Evolutionary conservation across 768 basidiomycete species (phyloP), one percentile per base, ranked within the genome.

Genomic region (Macrolepiota albuminosa): DNA sequence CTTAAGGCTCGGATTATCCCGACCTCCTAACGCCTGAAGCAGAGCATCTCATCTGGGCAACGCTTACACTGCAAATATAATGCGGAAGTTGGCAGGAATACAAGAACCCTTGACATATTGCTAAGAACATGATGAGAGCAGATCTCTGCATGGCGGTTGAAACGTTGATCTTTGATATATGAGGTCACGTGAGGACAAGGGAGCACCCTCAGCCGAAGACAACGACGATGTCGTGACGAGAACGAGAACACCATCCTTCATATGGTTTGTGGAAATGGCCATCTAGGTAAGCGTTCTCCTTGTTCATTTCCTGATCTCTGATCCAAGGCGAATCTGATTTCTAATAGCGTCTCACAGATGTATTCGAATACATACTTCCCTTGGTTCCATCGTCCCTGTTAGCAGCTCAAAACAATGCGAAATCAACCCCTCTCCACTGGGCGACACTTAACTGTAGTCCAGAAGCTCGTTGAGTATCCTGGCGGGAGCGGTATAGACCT

Each of bases 371-470:
- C 21, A 21, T 21, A 21, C 21, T 21, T 21, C 21, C 21, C 1
- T 21, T 21, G 21, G 21, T 21, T 21, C 21, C 21, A 21, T 21
- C 21, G 21, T 21, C 21, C 21, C 21, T 21, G 21, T 21, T 21
- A 21, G 21, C 21, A 21, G 21, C 21, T 21, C 21, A 21, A 21
- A 21, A 21, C 21, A 21, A 21, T 21, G 21, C 21, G 21, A 21
- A 21, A 21, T 21, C 21, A 21, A 21, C 21, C 21, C 21, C 21
- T 21, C 21, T 21, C 95, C 95, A 98, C 68, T 97, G 95, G 95
- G 94, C 95, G 0, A 84, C 90, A 2, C 71, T 94, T 42, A 98
- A 97, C 72, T 6, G 69, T 86, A 50, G 79, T 81, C 1, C 79
- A 86, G 69, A 78, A 75, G 40, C 82, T 93, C 36, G 82, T 93